Conservation (phyloP, 257 asterid species). For the Linaria vulgaris region DNA sequence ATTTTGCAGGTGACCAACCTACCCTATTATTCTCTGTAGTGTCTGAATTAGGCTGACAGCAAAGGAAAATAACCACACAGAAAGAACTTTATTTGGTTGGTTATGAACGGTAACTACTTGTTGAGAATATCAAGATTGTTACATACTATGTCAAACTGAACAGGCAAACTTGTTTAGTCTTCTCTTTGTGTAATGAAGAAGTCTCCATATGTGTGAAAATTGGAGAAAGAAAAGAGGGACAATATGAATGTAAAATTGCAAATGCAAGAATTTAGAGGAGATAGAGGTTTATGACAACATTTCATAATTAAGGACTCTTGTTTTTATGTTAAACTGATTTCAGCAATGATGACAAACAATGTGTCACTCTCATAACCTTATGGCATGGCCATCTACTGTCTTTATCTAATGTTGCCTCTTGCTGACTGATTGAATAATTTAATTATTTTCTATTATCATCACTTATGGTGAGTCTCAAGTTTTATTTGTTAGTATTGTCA, state of each 20-base stretch:
- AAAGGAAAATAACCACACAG: constrained; percentile 21
- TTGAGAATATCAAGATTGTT: constrained; percentile 30
- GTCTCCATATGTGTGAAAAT: not conserved
- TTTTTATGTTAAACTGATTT: constrained; percentile 27
- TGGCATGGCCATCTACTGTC: constrained; percentile 21
- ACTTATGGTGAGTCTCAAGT: not conserved
- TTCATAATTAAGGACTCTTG: constrained; percentile 32
- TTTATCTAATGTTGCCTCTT: constrained; percentile 1
- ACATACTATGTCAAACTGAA: constrained; percentile 28
- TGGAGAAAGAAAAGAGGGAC: constrained; percentile 21
- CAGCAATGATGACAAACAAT: constrained; percentile 26
- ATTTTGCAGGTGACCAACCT: constrained; percentile 43
- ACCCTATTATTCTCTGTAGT: constrained; percentile 30
- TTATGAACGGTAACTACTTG: constrained; percentile 35
- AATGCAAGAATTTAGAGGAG: constrained; percentile 17
- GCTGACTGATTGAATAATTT: constrained; percentile 11
- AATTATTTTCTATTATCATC: not conserved
- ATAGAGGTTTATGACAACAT: constrained; percentile 23
- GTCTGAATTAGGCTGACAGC: constrained; percentile 23
- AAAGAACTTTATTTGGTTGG: constrained; percentile 28
- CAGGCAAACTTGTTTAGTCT: constrained; percentile 19
- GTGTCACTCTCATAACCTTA: constrained; percentile 39
- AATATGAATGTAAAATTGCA: constrained; percentile 13
- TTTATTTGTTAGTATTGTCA: constrained; percentile 15
- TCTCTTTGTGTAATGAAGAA: not conserved